Evolutionary conservation across 2,329 filamentous ascomycete species (phyloP), one percentile per base, ranked within the genome.

Genomic region (Bipolaris bicolor): DNA sequence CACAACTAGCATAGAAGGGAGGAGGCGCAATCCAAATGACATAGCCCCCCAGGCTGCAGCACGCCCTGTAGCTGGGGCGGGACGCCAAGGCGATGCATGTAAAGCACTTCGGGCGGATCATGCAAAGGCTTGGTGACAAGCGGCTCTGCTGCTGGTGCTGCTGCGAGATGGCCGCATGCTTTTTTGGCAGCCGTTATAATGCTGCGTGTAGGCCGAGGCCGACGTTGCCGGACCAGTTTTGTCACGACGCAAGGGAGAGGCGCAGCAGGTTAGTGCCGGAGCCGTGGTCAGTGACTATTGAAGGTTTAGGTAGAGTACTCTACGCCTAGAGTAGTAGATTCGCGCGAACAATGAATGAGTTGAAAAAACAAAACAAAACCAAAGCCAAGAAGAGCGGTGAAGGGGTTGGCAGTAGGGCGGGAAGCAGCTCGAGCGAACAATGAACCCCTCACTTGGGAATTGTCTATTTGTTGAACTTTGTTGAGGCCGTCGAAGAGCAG

Each of bases 51-150:
- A 65, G 60, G 63, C 66, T 74, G 67, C 65, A 67, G 70, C 69
- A 69, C 65, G 65, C 64, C 68, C 63, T 65, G 37, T 41, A 57
- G 54, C 63, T 57, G 59, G 48, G 66, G 66, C 68, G 34, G 63
- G 60, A 68, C 53, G 66, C 63, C 63, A 68, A 68, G 62, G 54
- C 56, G 62, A 73, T 64, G 71, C 71, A 72, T 45, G 69, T 54
- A 71, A 34, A 54, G 52, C 65, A 75, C 75, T 72, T 74, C 70
- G 71, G 75, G 72, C 73, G 62, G 69, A 62, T 51, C 63, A 69
- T 69, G 67, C 64, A 67, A 41, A 41, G 62, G 54, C 51, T 62
- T 62, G 50, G 63, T 61, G 58, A 57, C 50, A 65, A 52, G 68
- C 68, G 69, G 68, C 69, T 72, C 50, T 57, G 45, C 68, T 67